Evolutionary conservation across 768 basidiomycete species (phyloP).

Genomic region (Bullera alba): DNA sequence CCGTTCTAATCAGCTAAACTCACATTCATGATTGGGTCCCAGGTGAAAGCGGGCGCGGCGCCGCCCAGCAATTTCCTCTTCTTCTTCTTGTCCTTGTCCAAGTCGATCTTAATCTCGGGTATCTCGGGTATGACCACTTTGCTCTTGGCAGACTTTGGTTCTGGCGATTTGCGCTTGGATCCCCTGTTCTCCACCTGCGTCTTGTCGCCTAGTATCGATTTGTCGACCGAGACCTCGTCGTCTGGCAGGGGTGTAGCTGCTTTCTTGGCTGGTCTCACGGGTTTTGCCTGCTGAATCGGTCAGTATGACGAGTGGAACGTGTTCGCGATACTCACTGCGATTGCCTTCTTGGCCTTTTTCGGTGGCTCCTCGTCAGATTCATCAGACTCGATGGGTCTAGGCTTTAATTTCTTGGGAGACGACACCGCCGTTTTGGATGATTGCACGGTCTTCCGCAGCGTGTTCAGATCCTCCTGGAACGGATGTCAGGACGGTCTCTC

Average conservation of each 20-base stretch:
- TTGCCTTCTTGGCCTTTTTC: slow-evolving; percentile 6
- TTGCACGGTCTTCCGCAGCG: not conserved
- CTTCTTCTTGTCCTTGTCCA: slow-evolving; percentile 34
- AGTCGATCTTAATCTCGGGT: not conserved
- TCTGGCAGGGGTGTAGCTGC: too few relatives aligned
- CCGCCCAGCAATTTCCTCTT: slow-evolving; percentile 34
- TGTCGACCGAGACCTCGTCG: too few relatives aligned
- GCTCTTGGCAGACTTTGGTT: not conserved
- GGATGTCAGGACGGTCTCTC: not conserved
- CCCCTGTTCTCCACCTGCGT: too few relatives aligned
- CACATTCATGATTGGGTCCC: slow-evolving; percentile 37
- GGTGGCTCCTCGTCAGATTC: not conserved
- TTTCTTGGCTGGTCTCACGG: too few relatives aligned
- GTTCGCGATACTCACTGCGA: slow-evolving; percentile 1
- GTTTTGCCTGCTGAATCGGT: not conserved
- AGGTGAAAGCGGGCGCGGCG: slow-evolving; percentile 25
- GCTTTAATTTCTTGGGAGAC: not conserved
- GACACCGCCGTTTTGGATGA: not conserved
- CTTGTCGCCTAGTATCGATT: too few relatives aligned
- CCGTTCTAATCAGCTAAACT: slow-evolving; percentile 3
- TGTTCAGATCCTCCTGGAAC: not conserved
- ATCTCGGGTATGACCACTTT: not conserved
- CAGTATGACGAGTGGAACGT: not conserved
- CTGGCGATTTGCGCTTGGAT: too few relatives aligned
- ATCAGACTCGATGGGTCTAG: slow-evolving; percentile 1